phyloP scores from a whole-genome alignment of 345 rosid species.

The Populus alba region DNA sequence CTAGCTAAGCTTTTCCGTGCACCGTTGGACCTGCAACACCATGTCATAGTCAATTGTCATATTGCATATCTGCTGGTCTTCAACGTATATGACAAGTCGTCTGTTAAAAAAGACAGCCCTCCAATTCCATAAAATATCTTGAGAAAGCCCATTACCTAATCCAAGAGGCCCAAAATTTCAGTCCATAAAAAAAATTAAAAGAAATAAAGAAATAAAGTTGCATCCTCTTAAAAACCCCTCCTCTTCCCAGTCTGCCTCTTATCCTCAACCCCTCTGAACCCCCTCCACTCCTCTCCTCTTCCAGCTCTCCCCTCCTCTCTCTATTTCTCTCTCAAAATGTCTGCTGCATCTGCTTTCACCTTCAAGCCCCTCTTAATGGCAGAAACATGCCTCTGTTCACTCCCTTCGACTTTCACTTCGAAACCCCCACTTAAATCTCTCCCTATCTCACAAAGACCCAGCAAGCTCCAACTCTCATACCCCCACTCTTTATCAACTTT shows the following conservation, averaged over 20 bases:
- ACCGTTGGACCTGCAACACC: too few species aligned
- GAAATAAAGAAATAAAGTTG: not conserved
- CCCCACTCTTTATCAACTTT: conserved; percentile 14
- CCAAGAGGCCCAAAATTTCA: not conserved
- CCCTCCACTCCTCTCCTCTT: not conserved
- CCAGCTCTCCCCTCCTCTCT: not conserved
- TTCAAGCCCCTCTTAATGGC: conserved; percentile 58
- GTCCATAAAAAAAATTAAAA: not conserved
- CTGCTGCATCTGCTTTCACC: conserved; percentile 38
- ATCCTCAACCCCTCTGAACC: conserved; percentile 28
- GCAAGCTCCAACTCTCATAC: conserved; percentile 26
- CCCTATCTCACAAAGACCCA: conserved; percentile 27
- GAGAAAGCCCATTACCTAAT: conserved; percentile 5
- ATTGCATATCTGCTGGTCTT: not conserved
- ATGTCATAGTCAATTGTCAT: too few species aligned
- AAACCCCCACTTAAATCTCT: conserved; percentile 35
- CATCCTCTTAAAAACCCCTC: conserved; percentile 8
- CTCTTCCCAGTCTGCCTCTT: conserved; percentile 10
- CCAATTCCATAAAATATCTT: not conserved
- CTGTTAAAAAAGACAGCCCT: not conserved
- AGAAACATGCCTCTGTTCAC: conserved; percentile 48
- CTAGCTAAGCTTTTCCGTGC: too few species aligned
- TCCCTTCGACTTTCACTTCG: conserved; percentile 39
- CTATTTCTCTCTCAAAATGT: conserved; percentile 24
- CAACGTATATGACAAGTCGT: not conserved